These are phyloP conservation scores for Pseudonitzschia delicatissima DNA, from an alignment of 108 stramenopile species.

Conservation along the genomic window DNA sequence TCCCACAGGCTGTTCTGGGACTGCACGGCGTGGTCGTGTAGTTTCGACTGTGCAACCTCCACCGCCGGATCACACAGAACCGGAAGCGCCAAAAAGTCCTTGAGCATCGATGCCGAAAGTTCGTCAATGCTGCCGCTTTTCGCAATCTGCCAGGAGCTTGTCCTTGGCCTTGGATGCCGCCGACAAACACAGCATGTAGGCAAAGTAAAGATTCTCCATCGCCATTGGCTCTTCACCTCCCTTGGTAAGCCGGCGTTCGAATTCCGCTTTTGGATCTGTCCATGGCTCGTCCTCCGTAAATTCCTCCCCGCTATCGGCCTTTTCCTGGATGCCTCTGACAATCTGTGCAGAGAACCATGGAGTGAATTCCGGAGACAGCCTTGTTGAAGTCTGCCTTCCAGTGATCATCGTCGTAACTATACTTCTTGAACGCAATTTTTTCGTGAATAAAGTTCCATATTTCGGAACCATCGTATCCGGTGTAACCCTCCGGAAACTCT, in stretches of 20 bases:
- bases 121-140: constrained; percentile 52
- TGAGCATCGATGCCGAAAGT: constrained; percentile 30
- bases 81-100: constrained; percentile 47
- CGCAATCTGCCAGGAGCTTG: constrained; percentile 66
- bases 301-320: constrained; percentile 48
- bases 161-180: constrained; percentile 75
- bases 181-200: constrained; percentile 87
- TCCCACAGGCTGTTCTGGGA: constrained; percentile 66
- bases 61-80: constrained; percentile 60
- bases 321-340: constrained; percentile 65
- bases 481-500: constrained; percentile 83
- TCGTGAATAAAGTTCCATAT: constrained; percentile 85
- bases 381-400: constrained; percentile 92
- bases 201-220: constrained; percentile 92
- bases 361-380: constrained; percentile 82
- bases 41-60: constrained; percentile 46
- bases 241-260: constrained; percentile 62
- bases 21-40: constrained; percentile 61
- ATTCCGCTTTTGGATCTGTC: constrained; percentile 76
- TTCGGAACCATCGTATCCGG: constrained; percentile 80
- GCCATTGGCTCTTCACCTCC: constrained; percentile 81
- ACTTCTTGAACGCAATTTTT: constrained; percentile 67
- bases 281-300: constrained; percentile 52
- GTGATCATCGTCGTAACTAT: constrained; percentile 70
- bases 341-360: constrained; percentile 83